Conservation (phyloP, 2,329 filamentous ascomycete species). For the Fusarium papillatum region DNA sequence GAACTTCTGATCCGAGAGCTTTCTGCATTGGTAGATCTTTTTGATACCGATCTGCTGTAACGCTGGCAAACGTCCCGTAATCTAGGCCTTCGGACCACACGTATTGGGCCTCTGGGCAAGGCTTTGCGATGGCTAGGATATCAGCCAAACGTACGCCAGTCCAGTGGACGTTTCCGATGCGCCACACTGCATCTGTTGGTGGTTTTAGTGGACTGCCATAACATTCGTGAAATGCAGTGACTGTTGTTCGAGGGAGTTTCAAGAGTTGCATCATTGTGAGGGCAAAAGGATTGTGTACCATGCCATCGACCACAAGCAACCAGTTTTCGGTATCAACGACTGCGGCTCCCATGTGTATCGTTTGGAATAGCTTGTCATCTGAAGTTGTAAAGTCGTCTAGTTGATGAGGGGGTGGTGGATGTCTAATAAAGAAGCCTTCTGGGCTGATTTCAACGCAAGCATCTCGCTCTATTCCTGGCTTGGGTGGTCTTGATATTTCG, state of each 20-base stretch:
- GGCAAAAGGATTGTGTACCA: neutral
- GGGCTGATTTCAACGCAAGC: conserved; percentile 11
- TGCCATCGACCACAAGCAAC: neutral
- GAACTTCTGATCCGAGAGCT: neutral
- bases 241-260: neutral
- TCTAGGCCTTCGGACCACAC: conserved; percentile 22
- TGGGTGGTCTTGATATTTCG: conserved; percentile 25
- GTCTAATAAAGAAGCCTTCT: conserved; percentile 1
- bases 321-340: neutral
- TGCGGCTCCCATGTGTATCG: conserved; percentile 22
- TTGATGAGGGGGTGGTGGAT: conserved; percentile 6
- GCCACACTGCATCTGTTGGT: conserved; percentile 2
- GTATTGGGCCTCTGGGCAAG: neutral
- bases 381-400: conserved; percentile 1
- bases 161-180: conserved; percentile 17
- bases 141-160: neutral
- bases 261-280: conserved; percentile 12
- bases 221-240: conserved; percentile 24
- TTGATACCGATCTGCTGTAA: conserved; percentile 17
- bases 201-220: conserved; percentile 17
- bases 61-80: conserved; percentile 6
- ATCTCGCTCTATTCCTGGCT: neutral
- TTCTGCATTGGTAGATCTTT: conserved; percentile 4
- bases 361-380: conserved; percentile 11
- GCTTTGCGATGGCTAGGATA: neutral